Percentiles rank a stretch among this genome's conserved stretches.
Evolutionary conservation across 176 grass and related monocot genomes (phyloP).

Genomic region (Aegilops tauschii): DNA sequence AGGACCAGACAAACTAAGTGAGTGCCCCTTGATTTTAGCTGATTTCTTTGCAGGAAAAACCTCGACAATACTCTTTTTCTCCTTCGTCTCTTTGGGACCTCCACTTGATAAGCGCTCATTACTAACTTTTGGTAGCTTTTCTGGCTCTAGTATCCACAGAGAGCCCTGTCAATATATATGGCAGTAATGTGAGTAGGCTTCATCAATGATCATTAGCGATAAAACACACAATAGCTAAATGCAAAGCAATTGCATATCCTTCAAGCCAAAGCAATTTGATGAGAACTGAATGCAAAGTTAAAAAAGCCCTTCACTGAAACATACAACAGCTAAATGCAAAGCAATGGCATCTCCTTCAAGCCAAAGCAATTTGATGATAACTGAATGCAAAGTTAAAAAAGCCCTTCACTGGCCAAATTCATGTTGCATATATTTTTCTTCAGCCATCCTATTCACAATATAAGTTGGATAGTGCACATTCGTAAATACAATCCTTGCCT

Average conservation of each 20-base stretch:
- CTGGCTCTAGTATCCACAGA: conserved; percentile 87
- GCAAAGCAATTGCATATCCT: too few relatives aligned
- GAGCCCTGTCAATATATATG: conserved; percentile 51
- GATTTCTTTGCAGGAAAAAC: conserved; percentile 78
- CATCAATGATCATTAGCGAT: background rate
- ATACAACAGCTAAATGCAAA: too few relatives aligned
- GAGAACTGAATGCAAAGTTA: too few relatives aligned
- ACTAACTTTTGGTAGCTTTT: conserved; percentile 62
- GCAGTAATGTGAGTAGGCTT: background rate
- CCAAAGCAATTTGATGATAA: too few relatives aligned
- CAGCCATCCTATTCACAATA: background rate
- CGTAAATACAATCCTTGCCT: background rate
- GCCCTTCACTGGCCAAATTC: background rate
- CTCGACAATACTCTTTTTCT: conserved; percentile 64
- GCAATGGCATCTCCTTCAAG: too few relatives aligned
- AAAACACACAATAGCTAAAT: background rate
- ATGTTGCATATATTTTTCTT: background rate
- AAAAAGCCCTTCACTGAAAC: background rate
- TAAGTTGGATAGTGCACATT: background rate
- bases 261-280: too few relatives aligned
- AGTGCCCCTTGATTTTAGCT: conserved; percentile 65
- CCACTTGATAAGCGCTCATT: conserved; percentile 46
- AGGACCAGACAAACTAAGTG: conserved; percentile 53
- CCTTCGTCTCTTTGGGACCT: conserved; percentile 47
- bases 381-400: background rate